phyloP scores from a whole-genome alignment of 352 stramenopile species.

The Globisporangium cylindrosporum region DNA sequence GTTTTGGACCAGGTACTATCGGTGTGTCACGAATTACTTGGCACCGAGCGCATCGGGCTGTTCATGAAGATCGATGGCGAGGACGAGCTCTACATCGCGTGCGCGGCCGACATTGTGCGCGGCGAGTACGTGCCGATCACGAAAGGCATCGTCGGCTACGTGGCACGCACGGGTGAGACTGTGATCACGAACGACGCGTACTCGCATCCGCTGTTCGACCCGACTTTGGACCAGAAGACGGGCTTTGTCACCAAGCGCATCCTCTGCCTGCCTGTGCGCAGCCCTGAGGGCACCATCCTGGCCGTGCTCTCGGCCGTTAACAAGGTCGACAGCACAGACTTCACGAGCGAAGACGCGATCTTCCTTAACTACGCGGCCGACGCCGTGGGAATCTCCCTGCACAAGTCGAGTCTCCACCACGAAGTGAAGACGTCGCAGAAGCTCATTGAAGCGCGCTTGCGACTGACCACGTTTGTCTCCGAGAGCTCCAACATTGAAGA shows the following conservation, averaged over 20 bases:
- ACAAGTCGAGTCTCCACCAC: conserved; percentile 66
- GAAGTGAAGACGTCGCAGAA: conserved; percentile 72
- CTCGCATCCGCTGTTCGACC: conserved; percentile 58
- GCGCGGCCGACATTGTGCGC: conserved; percentile 51
- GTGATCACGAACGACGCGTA: conserved; percentile 72
- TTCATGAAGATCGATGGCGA: conserved; percentile 70
- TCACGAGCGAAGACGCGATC: conserved; percentile 59
- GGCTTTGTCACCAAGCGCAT: conserved; percentile 61
- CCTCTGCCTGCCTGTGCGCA: conserved; percentile 59
- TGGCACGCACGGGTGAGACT: conserved; percentile 59
- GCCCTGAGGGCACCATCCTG: conserved; percentile 51
- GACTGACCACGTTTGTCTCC: conserved; percentile 62
- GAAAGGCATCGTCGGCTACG: conserved; percentile 64
- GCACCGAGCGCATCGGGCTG: conserved; percentile 62
- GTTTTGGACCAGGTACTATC: conserved; percentile 64
- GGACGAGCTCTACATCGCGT: conserved; percentile 66
- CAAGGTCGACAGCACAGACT: conserved; percentile 71
- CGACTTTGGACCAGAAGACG: conserved; percentile 64
- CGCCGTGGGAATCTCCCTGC: conserved; percentile 58
- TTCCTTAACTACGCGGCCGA: conserved; percentile 76
- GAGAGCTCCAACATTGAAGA: conserved; percentile 57
- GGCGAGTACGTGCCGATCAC: conserved; percentile 69
- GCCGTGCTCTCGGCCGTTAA: conserved; percentile 70
- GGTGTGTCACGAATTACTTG: conserved; percentile 69
- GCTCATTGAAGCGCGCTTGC: conserved; percentile 58